Percentiles rank a stretch among this genome's conserved stretches.
phyloP scores from a whole-genome alignment of 805 yeast species.

The Cyberlindnera maclurae region DNA sequence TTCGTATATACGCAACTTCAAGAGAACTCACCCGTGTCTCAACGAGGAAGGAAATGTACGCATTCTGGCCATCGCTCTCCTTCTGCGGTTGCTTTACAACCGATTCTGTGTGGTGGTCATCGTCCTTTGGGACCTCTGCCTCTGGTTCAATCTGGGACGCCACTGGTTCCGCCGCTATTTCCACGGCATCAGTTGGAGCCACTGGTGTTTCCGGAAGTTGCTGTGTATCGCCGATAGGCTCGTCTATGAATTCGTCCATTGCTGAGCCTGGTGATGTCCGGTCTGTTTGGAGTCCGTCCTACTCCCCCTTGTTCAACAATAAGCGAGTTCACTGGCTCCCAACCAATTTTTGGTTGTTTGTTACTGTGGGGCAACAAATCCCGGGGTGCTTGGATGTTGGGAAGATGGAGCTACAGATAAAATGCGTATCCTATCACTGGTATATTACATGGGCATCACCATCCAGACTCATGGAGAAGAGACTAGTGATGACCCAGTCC shows the following conservation, averaged over 20 bases:
- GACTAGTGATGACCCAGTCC: constrained; percentile 57
- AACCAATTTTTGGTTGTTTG: no score
- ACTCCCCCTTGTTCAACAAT: no score
- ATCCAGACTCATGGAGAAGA: constrained; percentile 39
- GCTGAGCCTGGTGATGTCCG: not conserved
- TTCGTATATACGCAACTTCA: not conserved
- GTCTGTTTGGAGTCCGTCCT: no score
- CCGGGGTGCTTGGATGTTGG: no score
- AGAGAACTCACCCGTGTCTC: constrained; percentile 36
- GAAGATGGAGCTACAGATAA: no score
- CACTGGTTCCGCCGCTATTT: no score
- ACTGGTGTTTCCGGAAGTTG: no score
- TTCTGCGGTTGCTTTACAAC: constrained; percentile 54
- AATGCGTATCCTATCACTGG: not conserved
- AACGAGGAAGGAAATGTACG: constrained; percentile 67
- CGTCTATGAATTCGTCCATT: constrained; percentile 14
- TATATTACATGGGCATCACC: constrained; percentile 1
- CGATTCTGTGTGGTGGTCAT: constrained; percentile 27
- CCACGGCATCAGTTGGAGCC: no score
- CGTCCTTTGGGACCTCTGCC: constrained; percentile 2
- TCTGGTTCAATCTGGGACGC: constrained; percentile 1
- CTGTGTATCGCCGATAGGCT: constrained; percentile 13
- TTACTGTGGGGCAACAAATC: no score
- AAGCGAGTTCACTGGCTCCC: no score
- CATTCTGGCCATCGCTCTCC: constrained; percentile 68